phyloP scores from a whole-genome alignment of 768 basidiomycete genomes.

The Tylopilus felleus region DNA sequence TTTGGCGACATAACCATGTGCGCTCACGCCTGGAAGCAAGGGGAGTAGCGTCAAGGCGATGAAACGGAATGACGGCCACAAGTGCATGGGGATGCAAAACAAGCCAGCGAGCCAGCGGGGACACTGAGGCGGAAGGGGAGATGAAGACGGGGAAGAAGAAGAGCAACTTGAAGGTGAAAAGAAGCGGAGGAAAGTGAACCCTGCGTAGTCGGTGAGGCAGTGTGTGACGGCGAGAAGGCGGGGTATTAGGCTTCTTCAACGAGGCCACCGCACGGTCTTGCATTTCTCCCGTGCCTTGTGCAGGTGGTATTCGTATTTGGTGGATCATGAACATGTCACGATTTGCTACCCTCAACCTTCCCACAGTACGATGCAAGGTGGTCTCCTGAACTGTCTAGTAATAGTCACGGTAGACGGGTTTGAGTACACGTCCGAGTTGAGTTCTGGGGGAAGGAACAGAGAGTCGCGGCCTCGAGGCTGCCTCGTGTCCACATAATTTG shows the following conservation, averaged over 20 bases:
- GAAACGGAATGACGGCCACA: background rate
- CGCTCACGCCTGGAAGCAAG: constrained; percentile 28
- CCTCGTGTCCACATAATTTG: background rate
- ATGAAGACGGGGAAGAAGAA: background rate
- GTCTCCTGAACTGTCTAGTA: too few species aligned
- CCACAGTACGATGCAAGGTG: too few species aligned
- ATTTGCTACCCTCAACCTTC: too few species aligned
- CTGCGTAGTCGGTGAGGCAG: background rate
- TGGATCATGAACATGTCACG: background rate
- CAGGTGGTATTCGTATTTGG: background rate
- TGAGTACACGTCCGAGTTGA: background rate
- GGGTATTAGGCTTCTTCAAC: background rate
- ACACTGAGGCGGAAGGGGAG: background rate
- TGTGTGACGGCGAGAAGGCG: background rate
- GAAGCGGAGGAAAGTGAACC: background rate
- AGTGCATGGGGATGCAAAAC: constrained; percentile 4
- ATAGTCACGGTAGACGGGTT: background rate
- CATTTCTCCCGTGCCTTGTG: background rate
- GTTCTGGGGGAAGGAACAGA: background rate
- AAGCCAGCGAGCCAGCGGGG: too few species aligned
- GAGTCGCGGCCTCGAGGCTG: background rate
- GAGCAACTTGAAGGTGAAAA: background rate
- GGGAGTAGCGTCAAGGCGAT: background rate
- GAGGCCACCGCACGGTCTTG: background rate
- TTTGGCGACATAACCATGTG: constrained; percentile 43